phyloP scores from a whole-genome alignment of 371 early-diverging fungal genomes.

The Dinochytrium kinnereticum region DNA sequence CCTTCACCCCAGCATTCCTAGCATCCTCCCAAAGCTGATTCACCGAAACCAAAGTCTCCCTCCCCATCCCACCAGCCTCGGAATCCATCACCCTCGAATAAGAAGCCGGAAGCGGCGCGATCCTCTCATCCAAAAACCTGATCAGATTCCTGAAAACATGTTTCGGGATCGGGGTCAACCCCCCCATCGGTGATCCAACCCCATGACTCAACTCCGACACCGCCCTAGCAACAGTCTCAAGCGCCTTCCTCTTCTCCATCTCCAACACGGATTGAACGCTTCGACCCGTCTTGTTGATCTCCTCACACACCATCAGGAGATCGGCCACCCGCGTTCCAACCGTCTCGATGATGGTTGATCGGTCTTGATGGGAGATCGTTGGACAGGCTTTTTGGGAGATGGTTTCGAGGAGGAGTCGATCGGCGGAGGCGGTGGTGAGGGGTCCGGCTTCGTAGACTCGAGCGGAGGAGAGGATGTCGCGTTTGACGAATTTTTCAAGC shows the following conservation, averaged over 20 bases:
- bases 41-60: background rate
- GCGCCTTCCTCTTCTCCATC: background rate
- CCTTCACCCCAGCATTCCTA: slow-evolving; percentile 7
- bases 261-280: background rate
- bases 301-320: slow-evolving; percentile 23
- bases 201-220: slow-evolving; percentile 1
- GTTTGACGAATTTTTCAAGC: slow-evolving; percentile 21
- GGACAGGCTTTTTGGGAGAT: background rate
- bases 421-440: slow-evolving; percentile 14
- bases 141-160: background rate
- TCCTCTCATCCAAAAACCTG: background rate
- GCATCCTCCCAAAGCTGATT: slow-evolving; percentile 23
- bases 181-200: background rate
- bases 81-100: background rate
- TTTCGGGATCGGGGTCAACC: background rate
- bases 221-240: background rate
- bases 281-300: slow-evolving; percentile 19
- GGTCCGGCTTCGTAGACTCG: slow-evolving; percentile 25
- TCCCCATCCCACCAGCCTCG: background rate
- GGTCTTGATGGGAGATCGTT: background rate
- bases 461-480: slow-evolving; percentile 2
- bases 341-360: background rate
- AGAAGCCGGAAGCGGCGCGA: background rate
- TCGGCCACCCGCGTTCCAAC: slow-evolving; percentile 26
- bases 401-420: slow-evolving; percentile 23